Conservation (phyloP, 257 asterid species). For the Solanum ossicruentum region DNA sequence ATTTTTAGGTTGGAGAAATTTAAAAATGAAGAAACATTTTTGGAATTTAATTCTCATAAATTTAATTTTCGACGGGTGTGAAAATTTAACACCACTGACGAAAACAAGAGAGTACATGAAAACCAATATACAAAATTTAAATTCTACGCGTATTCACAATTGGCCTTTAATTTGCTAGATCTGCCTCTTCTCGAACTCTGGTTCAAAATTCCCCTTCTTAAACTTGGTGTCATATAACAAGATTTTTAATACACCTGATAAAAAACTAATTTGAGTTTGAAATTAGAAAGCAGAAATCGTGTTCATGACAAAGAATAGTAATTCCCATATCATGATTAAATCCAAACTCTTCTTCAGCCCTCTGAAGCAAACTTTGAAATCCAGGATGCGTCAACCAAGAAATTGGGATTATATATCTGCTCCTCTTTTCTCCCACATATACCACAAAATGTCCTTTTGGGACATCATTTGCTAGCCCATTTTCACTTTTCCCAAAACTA, state of each 20-base stretch:
- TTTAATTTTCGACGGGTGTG: background rate
- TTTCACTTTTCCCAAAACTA: background rate
- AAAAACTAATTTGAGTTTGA: background rate
- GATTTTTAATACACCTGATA: too few relatives aligned
- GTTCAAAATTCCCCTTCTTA: too few relatives aligned
- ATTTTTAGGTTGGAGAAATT: background rate
- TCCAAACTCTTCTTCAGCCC: constrained; percentile 3
- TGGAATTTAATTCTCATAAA: background rate
- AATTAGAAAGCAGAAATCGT: background rate
- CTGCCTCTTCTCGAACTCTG: background rate
- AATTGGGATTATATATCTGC: background rate
- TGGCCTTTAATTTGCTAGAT: background rate
- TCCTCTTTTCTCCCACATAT: background rate
- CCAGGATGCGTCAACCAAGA: background rate
- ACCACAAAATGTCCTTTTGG: constrained; percentile 2
- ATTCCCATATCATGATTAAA: background rate
- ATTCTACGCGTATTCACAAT: background rate
- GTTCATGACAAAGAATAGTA: background rate
- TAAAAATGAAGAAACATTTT: background rate
- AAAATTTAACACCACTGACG: background rate
- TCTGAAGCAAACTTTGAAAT: background rate
- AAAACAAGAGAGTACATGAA: background rate
- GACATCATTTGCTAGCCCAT: background rate
- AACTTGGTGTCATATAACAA: too few relatives aligned
- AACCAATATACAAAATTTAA: background rate